A percentile compares a stretch with the other conserved stretches of the same genome.
Evolutionary conservation across 1,284 basidiomycete species (phyloP).

Genomic region (Singerocomus inundabilis): DNA sequence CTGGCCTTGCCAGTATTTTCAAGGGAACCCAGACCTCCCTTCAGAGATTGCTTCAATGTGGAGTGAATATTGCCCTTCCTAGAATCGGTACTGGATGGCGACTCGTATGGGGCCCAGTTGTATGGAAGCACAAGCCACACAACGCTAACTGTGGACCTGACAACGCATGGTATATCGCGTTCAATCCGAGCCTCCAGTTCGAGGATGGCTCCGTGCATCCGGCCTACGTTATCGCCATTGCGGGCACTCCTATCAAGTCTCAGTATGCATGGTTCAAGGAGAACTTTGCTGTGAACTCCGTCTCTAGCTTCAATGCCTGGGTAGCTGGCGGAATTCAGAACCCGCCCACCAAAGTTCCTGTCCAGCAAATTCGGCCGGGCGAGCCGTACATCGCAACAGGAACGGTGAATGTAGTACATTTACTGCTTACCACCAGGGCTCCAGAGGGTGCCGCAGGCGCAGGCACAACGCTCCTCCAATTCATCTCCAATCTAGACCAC

Average conservation of each 20-base stretch:
- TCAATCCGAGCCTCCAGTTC: slow-evolving; percentile 10
- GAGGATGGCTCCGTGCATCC: no score
- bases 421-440: slow-evolving; percentile 6
- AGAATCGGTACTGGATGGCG: neutral
- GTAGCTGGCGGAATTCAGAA: no score
- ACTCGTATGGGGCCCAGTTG: slow-evolving; percentile 18
- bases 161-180: slow-evolving; percentile 22
- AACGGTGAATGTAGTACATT: neutral
- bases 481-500: neutral
- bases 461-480: slow-evolving; percentile 12
- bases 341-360: no score
- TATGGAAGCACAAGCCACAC: slow-evolving; percentile 17
- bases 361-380: neutral
- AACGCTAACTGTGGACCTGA: slow-evolving; percentile 7
- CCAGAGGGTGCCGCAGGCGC: neutral
- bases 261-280: slow-evolving; percentile 3
- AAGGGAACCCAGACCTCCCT: slow-evolving; percentile 3
- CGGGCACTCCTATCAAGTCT: slow-evolving; percentile 8
- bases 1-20: neutral
- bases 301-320: no score
- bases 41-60: neutral
- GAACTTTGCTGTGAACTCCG: slow-evolving; percentile 5
- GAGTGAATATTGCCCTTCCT: neutral
- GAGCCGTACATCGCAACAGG: slow-evolving; percentile 4
- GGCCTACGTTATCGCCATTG: slow-evolving; percentile 16